A percentile compares a stretch with the other conserved stretches of the same genome.
phyloP scores from a whole-genome alignment of 257 asterid genomes.

The Nicotiana knightiana region DNA sequence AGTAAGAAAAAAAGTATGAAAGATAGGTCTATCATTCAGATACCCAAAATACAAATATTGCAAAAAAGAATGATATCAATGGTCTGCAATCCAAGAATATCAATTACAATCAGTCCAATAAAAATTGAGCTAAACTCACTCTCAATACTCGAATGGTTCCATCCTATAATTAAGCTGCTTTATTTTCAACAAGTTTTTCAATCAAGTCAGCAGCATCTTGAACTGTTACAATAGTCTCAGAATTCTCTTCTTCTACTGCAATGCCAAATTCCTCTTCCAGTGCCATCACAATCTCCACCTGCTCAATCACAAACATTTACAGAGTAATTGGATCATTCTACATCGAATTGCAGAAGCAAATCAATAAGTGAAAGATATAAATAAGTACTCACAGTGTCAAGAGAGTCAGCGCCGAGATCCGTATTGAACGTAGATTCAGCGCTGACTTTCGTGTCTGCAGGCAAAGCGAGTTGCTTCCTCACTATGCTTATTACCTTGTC shows the following conservation, averaged over 20 bases:
- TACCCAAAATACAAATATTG: neutral
- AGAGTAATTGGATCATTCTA: neutral
- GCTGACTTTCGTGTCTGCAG: slow-evolving; percentile 39
- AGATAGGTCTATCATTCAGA: neutral
- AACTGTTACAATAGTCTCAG: slow-evolving; percentile 59
- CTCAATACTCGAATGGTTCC: neutral
- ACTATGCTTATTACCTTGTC: slow-evolving; percentile 59
- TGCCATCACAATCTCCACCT: slow-evolving; percentile 88
- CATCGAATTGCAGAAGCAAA: neutral
- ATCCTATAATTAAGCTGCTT: slow-evolving; percentile 18
- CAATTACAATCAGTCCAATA: slow-evolving; percentile 2
- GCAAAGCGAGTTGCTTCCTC: slow-evolving; percentile 57
- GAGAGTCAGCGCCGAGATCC: slow-evolving; percentile 80
- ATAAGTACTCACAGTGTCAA: slow-evolving; percentile 50
- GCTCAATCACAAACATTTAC: slow-evolving; percentile 4
- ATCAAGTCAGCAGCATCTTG: slow-evolving; percentile 81
- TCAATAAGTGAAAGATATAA: neutral
- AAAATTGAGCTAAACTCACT: neutral
- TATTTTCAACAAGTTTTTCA: slow-evolving; percentile 44
- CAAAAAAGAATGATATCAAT: neutral
- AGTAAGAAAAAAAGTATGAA: neutral
- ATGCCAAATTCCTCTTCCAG: slow-evolving; percentile 68
- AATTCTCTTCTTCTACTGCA: slow-evolving; percentile 60
- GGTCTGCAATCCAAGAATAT: neutral
- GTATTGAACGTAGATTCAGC: slow-evolving; percentile 41